Evolutionary conservation across 2,329 filamentous ascomycete species (phyloP).

Genomic region (Graphium sp.): DNA sequence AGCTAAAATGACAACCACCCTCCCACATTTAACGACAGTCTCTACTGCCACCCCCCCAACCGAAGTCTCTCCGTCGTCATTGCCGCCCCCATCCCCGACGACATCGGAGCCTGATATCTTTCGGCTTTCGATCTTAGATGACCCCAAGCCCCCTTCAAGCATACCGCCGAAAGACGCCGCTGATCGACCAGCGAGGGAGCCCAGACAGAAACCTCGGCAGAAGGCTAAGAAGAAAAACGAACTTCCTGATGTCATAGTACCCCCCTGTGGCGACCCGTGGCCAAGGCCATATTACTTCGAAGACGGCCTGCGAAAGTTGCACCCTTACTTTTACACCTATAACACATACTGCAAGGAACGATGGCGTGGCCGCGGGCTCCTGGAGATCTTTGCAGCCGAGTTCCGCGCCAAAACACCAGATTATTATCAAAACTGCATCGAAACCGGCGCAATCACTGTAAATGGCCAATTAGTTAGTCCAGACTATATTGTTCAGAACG

Average conservation of each 20-base stretch:
- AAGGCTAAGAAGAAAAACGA: constrained; percentile 1
- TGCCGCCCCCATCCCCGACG: no score
- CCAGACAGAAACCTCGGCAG: no score
- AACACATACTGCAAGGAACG: constrained; percentile 89
- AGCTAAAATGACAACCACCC: no score
- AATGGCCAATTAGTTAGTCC: constrained; percentile 58
- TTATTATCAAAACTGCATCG: constrained; percentile 80
- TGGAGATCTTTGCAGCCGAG: constrained; percentile 82
- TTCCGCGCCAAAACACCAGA: constrained; percentile 75
- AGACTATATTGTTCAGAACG: constrained; percentile 64
- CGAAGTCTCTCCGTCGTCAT: no score
- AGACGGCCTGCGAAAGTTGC: constrained; percentile 65
- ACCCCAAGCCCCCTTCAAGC: no score
- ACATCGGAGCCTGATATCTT: no score
- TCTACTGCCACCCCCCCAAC: no score
- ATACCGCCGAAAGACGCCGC: constrained; percentile 2
- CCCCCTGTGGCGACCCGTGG: constrained; percentile 20
- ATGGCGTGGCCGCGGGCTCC: constrained; percentile 66
- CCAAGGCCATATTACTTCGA: constrained; percentile 60
- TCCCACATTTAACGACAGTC: no score
- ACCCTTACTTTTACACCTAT: constrained; percentile 85
- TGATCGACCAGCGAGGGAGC: constrained; percentile 2
- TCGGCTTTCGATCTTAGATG: no score
- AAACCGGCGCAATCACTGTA: constrained; percentile 60
- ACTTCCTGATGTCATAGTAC: constrained; percentile 11